Percentiles rank a stretch among this genome's conserved stretches.
Conservation (phyloP, 2,329 filamentous ascomycete genomes). For the Claviceps africana region DNA sequence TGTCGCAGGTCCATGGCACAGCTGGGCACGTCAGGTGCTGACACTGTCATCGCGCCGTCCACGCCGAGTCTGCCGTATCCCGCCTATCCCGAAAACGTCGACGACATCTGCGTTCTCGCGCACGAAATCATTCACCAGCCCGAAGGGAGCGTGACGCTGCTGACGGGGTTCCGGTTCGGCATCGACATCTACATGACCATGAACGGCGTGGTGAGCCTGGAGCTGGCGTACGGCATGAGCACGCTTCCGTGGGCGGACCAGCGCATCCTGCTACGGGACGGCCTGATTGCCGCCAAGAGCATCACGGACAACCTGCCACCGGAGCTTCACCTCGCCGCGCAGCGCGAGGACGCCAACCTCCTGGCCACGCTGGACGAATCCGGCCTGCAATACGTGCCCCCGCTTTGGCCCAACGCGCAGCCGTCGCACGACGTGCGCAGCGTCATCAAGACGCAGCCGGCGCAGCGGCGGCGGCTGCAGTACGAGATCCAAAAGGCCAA, state of each 20-base stretch:
- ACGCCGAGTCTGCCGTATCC: slow-evolving; percentile 66
- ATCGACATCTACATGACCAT: slow-evolving; percentile 70
- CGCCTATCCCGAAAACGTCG: slow-evolving; percentile 65
- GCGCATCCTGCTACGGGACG: slow-evolving; percentile 55
- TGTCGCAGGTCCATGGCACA: slow-evolving; percentile 56
- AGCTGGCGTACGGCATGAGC: slow-evolving; percentile 68
- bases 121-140: slow-evolving; percentile 59
- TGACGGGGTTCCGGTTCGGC: slow-evolving; percentile 71
- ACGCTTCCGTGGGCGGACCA: slow-evolving; percentile 69
- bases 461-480: slow-evolving; percentile 46
- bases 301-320: slow-evolving; percentile 53
- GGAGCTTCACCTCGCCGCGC: slow-evolving; percentile 46
- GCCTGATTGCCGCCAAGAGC: slow-evolving; percentile 54
- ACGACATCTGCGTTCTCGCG: slow-evolving; percentile 67
- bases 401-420: slow-evolving; percentile 31
- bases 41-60: slow-evolving; percentile 61
- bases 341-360: slow-evolving; percentile 21
- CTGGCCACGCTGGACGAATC: slow-evolving; percentile 29
- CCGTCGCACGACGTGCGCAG: slow-evolving; percentile 37
- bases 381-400: slow-evolving; percentile 37
- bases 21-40: slow-evolving; percentile 55
- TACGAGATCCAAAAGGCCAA: slow-evolving; percentile 89
- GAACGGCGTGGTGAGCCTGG: slow-evolving; percentile 63
- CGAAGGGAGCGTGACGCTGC: slow-evolving; percentile 49
- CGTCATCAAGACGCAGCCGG: slow-evolving; percentile 33